Base-by-base conservation (phyloP, 768 basidiomycete species). In the Hygrophoropsis aurantiaca region DNA sequence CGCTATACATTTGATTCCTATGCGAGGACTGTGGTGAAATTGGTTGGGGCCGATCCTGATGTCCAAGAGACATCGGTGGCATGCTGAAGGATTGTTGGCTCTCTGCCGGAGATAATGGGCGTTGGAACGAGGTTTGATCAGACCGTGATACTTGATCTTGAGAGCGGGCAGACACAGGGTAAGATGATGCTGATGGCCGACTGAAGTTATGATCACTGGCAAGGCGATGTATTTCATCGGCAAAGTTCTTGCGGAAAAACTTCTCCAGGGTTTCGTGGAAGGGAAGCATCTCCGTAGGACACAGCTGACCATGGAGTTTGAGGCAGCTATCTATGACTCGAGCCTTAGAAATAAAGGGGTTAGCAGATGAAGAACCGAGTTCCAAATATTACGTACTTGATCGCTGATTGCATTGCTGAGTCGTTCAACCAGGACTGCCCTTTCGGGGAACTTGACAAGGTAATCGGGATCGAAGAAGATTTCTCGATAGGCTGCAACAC, bases 191-290 rank as follows among this genome's bases (percentile, higher is more conserved):
- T 5, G 71, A 65, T 48, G 66, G 58, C 35, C 74, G 73, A 40
- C 84, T 82, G 15, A 81, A 73, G 23, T 72, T 70, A 36, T 86
- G 62, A 35, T 70, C 86, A 5, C 84, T 74, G 1, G 75, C 78
- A 38, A 93, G 70, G 4, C 87, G 81, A 41, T 79, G 77, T 37
- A 93, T 86, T 60, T 93, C 90, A 30, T 92, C 90, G 3, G 79
- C 66, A 69, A 90, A 93, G 58, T 90, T 90, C 65, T 86, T 89
- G 46, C 74, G 79, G 74, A 91, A 93, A 66, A 93, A 87, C 51
- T 79, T 84, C 61, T 90, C 85, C 37, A 98, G 74, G 0, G 91
- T 92, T 49, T 86, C 84, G 61, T 98, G 94, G 78, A 97, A 97
- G 4, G 84, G 79, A n/a, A 87, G 70, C 78, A 97, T 95, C 62